A percentile compares a stretch with the other conserved stretches of the same genome.
Conservation (phyloP, 176 grass and related monocot genomes). For the Carex parvula region DNA sequence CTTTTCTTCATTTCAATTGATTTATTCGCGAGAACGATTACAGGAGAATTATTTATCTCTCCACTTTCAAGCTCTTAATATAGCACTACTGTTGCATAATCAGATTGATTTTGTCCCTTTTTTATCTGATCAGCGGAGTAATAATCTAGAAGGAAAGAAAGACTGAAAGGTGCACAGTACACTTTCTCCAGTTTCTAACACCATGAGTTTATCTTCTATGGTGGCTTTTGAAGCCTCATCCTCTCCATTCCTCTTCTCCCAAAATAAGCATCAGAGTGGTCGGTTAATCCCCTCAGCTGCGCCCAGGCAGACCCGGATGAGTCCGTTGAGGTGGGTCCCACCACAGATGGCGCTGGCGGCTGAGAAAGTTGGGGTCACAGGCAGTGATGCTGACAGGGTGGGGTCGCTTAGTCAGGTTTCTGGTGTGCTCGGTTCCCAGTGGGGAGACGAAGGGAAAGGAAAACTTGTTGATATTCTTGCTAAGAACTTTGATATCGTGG, state of each 20-base stretch:
- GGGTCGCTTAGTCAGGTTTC: conserved; percentile 87
- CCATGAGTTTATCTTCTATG: conserved; percentile 27
- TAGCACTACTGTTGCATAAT: too few species aligned
- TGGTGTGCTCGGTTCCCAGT: conserved; percentile 80
- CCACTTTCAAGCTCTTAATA: too few species aligned
- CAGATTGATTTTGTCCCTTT: too few species aligned
- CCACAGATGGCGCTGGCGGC: conserved; percentile 22
- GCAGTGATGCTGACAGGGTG: conserved; percentile 41
- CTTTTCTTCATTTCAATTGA: too few species aligned
- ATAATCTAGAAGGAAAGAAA: too few species aligned
- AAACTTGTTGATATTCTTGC: conserved; percentile 87
- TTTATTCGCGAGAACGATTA: too few species aligned
- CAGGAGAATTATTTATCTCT: too few species aligned
- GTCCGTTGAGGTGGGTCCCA: neutral
- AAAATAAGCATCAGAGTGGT: neutral
- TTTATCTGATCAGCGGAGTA: neutral
- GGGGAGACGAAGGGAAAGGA: conserved; percentile 93
- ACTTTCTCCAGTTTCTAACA: neutral
- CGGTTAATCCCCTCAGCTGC: neutral
- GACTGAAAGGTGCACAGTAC: neutral
- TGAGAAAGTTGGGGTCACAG: conserved; percentile 26
- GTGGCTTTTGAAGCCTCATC: conserved; percentile 22
- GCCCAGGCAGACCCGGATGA: neutral
- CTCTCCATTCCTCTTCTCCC: conserved; percentile 6
- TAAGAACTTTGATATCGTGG: conserved; percentile 76